Evolutionary conservation across 2,329 filamentous ascomycete genomes (phyloP).

Genomic region (Alternaria sp.): DNA sequence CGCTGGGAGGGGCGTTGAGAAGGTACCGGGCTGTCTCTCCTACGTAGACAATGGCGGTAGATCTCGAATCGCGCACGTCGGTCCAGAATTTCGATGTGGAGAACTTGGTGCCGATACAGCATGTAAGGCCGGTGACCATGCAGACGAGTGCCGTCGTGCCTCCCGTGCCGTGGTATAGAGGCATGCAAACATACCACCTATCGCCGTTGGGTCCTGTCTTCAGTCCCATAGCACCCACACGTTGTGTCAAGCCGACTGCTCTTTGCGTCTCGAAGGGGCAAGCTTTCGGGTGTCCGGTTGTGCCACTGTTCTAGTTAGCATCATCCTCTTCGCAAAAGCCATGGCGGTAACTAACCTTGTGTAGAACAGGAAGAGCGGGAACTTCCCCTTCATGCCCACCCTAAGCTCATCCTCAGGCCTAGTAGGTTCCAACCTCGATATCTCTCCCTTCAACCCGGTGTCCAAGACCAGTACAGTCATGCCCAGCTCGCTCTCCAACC

Average conservation of each 20-base stretch:
- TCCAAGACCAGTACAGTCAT: conserved; percentile 65
- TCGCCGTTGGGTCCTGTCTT: conserved; percentile 55
- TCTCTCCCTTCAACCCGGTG: conserved; percentile 54
- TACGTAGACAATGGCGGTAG: conserved; percentile 78
- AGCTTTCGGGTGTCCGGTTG: conserved; percentile 77
- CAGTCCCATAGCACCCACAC: conserved; percentile 47
- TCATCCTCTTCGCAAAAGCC: neutral
- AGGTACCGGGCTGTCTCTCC: conserved; percentile 79
- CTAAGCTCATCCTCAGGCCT: conserved; percentile 65
- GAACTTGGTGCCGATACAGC: conserved; percentile 72
- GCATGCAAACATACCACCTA: conserved; percentile 79
- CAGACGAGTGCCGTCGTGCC: conserved; percentile 64
- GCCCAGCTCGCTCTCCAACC: conserved; percentile 62
- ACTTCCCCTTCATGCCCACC: conserved; percentile 57
- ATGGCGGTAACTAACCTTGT: conserved; percentile 60
- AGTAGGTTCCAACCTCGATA: conserved; percentile 56
- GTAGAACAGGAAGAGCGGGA: conserved; percentile 71
- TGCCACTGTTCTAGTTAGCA: conserved; percentile 60
- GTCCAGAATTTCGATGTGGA: conserved; percentile 73
- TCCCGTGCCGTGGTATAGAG: conserved; percentile 77
- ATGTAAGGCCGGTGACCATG: conserved; percentile 62
- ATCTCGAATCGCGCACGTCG: conserved; percentile 70
- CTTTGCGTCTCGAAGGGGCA: conserved; percentile 65
- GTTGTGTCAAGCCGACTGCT: conserved; percentile 49
- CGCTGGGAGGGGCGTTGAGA: conserved; percentile 69